Conservation (phyloP, 2,329 filamentous ascomycete species). For the Fusarium sp. region DNA sequence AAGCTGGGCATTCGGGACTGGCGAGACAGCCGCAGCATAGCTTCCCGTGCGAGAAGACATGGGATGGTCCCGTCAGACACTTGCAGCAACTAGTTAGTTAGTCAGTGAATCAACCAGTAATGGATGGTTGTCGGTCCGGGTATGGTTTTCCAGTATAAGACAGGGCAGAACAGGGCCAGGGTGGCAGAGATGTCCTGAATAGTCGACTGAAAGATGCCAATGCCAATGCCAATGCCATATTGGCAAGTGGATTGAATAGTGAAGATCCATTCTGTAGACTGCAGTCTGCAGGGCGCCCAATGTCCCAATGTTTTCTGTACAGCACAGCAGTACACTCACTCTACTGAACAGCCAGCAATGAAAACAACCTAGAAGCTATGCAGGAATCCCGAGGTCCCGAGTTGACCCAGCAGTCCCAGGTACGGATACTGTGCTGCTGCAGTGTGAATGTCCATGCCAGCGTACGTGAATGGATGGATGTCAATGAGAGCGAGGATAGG, state of each 20-base stretch:
- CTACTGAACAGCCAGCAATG: neutral
- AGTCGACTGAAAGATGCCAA: neutral
- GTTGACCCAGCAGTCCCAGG: neutral
- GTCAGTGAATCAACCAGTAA: neutral
- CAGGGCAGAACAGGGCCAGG: neutral
- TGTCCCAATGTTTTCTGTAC: neutral
- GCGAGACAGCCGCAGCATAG: slow-evolving; percentile 31
- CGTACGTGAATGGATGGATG: neutral
- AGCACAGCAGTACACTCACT: neutral
- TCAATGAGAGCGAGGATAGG: slow-evolving; percentile 1
- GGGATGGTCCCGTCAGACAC: slow-evolving; percentile 3
- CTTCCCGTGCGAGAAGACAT: neutral
- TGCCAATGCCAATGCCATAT: slow-evolving; percentile 10
- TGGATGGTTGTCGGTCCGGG: neutral
- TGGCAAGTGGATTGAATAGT: slow-evolving; percentile 21
- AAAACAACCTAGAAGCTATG: neutral
- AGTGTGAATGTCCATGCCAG: neutral
- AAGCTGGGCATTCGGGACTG: slow-evolving; percentile 12
- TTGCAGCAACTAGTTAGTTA: neutral
- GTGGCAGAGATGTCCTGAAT: neutral
- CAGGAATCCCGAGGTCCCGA: neutral
- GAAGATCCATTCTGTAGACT: slow-evolving; percentile 8
- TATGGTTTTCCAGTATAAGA: slow-evolving; percentile 27
- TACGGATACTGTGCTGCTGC: neutral
- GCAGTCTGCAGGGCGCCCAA: neutral